A percentile compares a stretch with the other conserved stretches of the same genome.
Conservation (phyloP, 208 protist genomes). For the Entamoeba invadens region DNA sequence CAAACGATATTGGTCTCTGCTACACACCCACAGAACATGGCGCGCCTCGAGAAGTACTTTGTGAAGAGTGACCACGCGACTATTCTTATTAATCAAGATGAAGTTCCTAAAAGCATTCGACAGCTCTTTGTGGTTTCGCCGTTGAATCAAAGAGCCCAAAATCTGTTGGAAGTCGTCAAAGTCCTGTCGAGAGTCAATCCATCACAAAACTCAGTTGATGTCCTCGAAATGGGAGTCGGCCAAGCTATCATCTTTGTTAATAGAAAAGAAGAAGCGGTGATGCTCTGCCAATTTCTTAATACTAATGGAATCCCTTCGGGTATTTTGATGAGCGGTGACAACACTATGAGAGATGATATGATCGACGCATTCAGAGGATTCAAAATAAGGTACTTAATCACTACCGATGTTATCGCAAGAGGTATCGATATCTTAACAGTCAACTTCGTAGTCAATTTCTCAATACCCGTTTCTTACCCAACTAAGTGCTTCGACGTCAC, state of each 20-base stretch:
- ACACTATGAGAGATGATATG: slow-evolving; percentile 83
- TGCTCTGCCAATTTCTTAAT: slow-evolving; percentile 69
- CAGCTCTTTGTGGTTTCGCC: slow-evolving; percentile 22
- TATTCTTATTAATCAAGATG: neutral
- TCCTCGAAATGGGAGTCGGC: neutral
- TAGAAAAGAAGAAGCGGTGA: slow-evolving; percentile 84
- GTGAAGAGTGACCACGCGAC: neutral
- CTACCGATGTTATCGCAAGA: slow-evolving; percentile 91
- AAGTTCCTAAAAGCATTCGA: neutral
- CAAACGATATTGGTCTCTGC: neutral
- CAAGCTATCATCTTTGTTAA: slow-evolving; percentile 96
- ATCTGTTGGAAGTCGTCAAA: slow-evolving; percentile 72
- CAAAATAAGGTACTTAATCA: slow-evolving; percentile 83
- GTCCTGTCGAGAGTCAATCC: slow-evolving; percentile 63
- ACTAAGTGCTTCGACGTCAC: neutral
- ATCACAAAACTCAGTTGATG: neutral
- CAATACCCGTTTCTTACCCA: slow-evolving; percentile 62
- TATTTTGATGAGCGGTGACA: slow-evolving; percentile 84
- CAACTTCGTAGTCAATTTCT: slow-evolving; percentile 99
- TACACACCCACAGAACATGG: neutral
- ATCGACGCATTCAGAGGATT: slow-evolving; percentile 89
- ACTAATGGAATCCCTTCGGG: slow-evolving; percentile 68
- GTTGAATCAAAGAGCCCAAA: slow-evolving; percentile 90
- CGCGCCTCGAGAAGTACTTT: neutral
- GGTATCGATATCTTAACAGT: slow-evolving; percentile 99